Conservation (phyloP, 306 rosid genomes). For the Echinosophora koreensis region DNA sequence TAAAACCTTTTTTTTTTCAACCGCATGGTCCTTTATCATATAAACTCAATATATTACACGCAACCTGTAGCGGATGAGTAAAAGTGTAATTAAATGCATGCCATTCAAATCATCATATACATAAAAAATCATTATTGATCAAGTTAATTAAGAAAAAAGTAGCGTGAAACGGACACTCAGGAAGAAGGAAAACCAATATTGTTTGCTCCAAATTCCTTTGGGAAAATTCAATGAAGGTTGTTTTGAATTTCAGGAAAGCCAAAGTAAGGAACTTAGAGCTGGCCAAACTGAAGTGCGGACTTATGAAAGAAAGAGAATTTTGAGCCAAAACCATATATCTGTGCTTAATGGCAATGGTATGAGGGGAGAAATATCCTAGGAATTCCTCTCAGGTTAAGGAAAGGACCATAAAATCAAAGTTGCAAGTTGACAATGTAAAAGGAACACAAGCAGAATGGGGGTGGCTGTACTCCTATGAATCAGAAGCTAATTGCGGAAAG, state of each 20-base stretch:
- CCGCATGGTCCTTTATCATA: conserved; percentile 72
- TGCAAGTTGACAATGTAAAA: conserved; percentile 1
- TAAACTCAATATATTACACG: conserved; percentile 48
- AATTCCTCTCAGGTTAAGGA: not conserved
- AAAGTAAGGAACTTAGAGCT: not conserved
- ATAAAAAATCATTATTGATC: too few relatives aligned
- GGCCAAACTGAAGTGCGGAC: not conserved
- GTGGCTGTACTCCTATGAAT: conserved; percentile 14
- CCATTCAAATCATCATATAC: too few relatives aligned
- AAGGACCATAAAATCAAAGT: not conserved
- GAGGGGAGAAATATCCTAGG: not conserved
- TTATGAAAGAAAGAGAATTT: not conserved
- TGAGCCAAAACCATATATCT: not conserved
- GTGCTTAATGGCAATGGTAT: not conserved
- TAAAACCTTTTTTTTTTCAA: conserved; percentile 83
- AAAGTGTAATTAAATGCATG: too few relatives aligned
- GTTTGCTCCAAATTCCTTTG: too few relatives aligned
- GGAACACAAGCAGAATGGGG: not conserved
- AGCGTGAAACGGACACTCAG: too few relatives aligned
- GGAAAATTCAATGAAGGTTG: too few relatives aligned
- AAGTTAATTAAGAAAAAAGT: too few relatives aligned
- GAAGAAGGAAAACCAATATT: too few relatives aligned
- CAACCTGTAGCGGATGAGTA: too few relatives aligned
- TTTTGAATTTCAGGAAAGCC: not conserved
- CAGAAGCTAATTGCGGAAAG: conserved; percentile 20